phyloP scores from a whole-genome alignment of 768 basidiomycete genomes.

The Grammothele lineata region DNA sequence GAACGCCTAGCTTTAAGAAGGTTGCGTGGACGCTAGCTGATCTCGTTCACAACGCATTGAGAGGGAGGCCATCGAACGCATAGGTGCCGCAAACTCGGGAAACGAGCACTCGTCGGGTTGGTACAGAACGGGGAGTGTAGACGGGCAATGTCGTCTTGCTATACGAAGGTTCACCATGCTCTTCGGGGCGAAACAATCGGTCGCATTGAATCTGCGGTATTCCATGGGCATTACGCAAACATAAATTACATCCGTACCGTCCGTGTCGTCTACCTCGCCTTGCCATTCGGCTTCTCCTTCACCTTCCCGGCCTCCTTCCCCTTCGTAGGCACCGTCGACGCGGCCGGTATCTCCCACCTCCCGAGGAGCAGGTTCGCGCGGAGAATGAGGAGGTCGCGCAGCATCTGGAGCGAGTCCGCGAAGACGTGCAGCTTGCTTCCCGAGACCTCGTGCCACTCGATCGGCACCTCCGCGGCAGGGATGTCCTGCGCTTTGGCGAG shows the following conservation, averaged over 20 bases:
- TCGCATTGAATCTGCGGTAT: too few species aligned
- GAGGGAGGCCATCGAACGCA: too few species aligned
- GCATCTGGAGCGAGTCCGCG: constrained; percentile 84
- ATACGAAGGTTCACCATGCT: too few species aligned
- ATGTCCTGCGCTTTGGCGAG: constrained; percentile 76
- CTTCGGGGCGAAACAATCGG: too few species aligned
- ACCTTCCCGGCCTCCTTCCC: neutral
- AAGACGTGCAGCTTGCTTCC: constrained; percentile 90
- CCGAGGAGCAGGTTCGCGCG: constrained; percentile 78
- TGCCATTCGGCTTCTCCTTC: neutral
- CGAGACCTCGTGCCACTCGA: constrained; percentile 90
- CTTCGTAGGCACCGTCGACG: neutral
- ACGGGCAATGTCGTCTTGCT: too few species aligned
- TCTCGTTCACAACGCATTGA: too few species aligned
- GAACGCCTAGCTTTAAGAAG: too few species aligned
- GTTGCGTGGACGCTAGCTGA: too few species aligned
- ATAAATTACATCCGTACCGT: neutral
- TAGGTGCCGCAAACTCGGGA: too few species aligned
- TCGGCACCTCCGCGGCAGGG: constrained; percentile 80
- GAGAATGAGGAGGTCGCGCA: constrained; percentile 80
- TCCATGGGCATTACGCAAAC: too few species aligned
- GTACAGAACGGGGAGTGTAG: too few species aligned
- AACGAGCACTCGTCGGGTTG: too few species aligned
- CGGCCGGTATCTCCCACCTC: constrained; percentile 54
- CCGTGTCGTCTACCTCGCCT: neutral